Evolutionary conservation across 192 early-diverging fungal genomes (phyloP).

Genomic region (Helicostylum pulchrum): DNA sequence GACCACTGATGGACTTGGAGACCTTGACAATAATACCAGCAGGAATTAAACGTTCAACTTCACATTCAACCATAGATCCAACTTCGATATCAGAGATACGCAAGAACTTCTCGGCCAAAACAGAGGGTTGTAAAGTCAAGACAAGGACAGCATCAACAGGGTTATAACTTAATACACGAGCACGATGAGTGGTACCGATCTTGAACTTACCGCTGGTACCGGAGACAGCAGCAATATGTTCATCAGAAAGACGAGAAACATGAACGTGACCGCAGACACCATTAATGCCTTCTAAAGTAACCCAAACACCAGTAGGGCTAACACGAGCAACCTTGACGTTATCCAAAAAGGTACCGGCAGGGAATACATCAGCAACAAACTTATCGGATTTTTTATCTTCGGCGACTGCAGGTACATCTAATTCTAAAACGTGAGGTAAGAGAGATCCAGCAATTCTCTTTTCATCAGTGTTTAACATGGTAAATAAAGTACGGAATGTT

Average conservation of each 20-base stretch:
- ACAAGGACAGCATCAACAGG: constrained; percentile 71
- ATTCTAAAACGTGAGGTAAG: constrained; percentile 52
- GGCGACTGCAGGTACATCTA: constrained; percentile 25
- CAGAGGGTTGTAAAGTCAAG: constrained; percentile 65
- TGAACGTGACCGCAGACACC: constrained; percentile 58
- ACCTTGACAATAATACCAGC: constrained; percentile 56
- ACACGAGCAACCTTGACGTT: constrained; percentile 59
- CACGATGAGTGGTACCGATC: constrained; percentile 71
- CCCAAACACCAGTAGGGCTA: constrained; percentile 56
- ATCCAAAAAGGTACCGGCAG: constrained; percentile 72
- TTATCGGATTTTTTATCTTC: constrained; percentile 23
- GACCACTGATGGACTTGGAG: constrained; percentile 59
- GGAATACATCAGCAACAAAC: constrained; percentile 43
- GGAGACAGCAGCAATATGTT: constrained; percentile 48
- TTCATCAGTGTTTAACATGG: constrained; percentile 60
- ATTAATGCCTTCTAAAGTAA: constrained; percentile 48
- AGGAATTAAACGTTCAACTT: constrained; percentile 47
- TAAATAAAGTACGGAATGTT: constrained; percentile 70
- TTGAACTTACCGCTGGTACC: constrained; percentile 53
- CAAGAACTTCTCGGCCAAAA: constrained; percentile 69
- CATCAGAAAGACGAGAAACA: constrained; percentile 71
- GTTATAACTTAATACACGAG: constrained; percentile 77
- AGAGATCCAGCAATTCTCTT: constrained; percentile 60
- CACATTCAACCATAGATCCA: constrained; percentile 56
- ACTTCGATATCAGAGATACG: constrained; percentile 63